Conservation (phyloP, 352 stramenopile genomes). For the Phytophthora sp. region DNA sequence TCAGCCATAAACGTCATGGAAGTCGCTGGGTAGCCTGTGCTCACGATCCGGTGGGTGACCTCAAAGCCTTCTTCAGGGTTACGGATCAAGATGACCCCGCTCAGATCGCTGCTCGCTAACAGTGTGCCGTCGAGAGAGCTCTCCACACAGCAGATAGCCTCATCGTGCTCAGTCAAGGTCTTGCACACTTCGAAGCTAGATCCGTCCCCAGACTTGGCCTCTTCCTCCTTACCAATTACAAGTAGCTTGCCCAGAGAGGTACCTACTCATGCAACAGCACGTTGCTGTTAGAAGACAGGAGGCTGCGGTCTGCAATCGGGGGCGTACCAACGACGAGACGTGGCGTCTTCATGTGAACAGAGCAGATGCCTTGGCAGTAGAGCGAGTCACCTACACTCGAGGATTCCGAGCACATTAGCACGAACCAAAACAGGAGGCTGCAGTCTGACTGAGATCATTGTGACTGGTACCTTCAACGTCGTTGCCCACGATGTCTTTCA, state of each 20-base stretch:
- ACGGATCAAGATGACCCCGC: conserved; percentile 60
- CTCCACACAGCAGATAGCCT: conserved; percentile 68
- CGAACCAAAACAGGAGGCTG: not conserved
- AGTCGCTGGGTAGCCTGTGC: conserved; percentile 51
- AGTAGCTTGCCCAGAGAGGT: conserved; percentile 67
- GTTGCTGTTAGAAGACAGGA: conserved; percentile 20
- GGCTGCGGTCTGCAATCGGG: no score
- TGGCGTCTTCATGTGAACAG: conserved; percentile 52
- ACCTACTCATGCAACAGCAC: conserved; percentile 24
- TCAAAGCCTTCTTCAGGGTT: conserved; percentile 63
- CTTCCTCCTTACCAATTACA: conserved; percentile 58
- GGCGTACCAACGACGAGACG: conserved; percentile 60
- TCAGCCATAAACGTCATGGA: conserved; percentile 60
- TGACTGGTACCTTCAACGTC: conserved; percentile 47
- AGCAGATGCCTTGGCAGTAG: conserved; percentile 71
- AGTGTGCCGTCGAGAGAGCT: conserved; percentile 40
- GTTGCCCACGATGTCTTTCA: conserved; percentile 57
- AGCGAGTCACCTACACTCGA: conserved; percentile 38
- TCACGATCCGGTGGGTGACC: conserved; percentile 62
- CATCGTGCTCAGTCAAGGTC: conserved; percentile 59
- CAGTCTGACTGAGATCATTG: not conserved
- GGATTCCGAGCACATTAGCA: not conserved
- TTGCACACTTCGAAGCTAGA: conserved; percentile 69
- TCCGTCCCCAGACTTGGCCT: conserved; percentile 47
- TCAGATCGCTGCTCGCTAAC: conserved; percentile 66